These are phyloP conservation scores for Nannochloropsis granulata DNA, from an alignment of 108 stramenopile species.

Conservation along the genomic window DNA sequence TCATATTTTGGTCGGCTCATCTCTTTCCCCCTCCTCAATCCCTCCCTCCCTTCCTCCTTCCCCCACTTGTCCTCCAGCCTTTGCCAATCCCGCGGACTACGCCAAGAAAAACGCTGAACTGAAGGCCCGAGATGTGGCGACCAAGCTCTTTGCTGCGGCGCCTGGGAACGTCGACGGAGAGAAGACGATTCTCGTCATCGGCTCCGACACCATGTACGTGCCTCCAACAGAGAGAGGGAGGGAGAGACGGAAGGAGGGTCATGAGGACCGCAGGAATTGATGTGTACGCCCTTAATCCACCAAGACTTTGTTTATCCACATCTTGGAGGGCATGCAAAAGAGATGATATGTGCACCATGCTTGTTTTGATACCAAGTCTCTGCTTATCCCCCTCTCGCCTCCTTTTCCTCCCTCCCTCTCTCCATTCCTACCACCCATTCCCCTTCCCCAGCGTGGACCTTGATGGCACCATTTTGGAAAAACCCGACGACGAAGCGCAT, in stretches of 20 bases:
- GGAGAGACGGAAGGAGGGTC: too few species aligned
- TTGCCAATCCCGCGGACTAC: constrained; percentile 26
- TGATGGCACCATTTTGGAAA: constrained; percentile 51
- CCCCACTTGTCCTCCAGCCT: background rate
- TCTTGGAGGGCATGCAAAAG: too few species aligned
- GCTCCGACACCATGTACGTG: constrained; percentile 42
- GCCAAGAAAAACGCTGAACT: constrained; percentile 18
- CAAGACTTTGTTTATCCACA: too few species aligned
- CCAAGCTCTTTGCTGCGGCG: background rate
- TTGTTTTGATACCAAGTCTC: background rate
- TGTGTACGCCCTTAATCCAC: too few species aligned
- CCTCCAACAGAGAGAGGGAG: background rate
- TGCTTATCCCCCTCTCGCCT: background rate
- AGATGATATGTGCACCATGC: too few species aligned
- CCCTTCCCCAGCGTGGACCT: constrained; percentile 3
- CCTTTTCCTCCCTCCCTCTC: background rate
- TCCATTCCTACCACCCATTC: too few species aligned
- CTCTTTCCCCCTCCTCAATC: too few species aligned
- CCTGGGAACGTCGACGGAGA: background rate
- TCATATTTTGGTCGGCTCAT: too few species aligned
- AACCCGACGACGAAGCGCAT: constrained; percentile 53
- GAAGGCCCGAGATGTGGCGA: constrained; percentile 22
- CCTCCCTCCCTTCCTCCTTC: too few species aligned
- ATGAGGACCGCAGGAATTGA: too few species aligned
- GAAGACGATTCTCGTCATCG: constrained; percentile 23